phyloP scores from a whole-genome alignment of 306 rosid species.

The Malus fusca region DNA sequence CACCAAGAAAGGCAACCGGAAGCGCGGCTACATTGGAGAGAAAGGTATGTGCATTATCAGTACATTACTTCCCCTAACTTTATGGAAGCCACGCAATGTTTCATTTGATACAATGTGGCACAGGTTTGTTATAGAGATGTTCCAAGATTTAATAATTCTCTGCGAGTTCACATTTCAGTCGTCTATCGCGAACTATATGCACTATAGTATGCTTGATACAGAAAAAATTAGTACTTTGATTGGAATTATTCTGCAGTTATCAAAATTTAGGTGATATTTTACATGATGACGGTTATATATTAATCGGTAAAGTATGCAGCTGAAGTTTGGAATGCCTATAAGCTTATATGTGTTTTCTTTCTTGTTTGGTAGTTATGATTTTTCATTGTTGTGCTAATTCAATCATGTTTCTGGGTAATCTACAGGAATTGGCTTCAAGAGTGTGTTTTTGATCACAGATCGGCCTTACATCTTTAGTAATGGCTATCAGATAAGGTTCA shows the following conservation, averaged over 20 bases:
- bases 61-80: too few relatives aligned
- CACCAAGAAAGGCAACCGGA: constrained; percentile 62
- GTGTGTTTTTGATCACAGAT: constrained; percentile 68
- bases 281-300: neutral
- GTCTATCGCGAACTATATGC: neutral
- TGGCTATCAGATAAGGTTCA: constrained; percentile 68
- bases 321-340: neutral
- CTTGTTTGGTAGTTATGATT: neutral
- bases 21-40: constrained; percentile 73
- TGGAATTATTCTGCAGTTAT: too few relatives aligned
- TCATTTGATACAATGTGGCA: neutral
- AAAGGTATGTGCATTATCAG: constrained; percentile 37
- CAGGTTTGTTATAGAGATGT: neutral
- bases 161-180: neutral
- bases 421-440: constrained; percentile 91
- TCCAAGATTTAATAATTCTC: neutral
- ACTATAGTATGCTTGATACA: neutral
- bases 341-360: neutral
- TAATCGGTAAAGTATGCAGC: neutral
- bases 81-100: neutral
- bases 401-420: constrained; percentile 1
- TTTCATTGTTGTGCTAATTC: neutral
- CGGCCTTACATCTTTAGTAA: constrained; percentile 68
- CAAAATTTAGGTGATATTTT: neutral
- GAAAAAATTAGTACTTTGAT: neutral